Percentiles rank a stretch among this genome's conserved stretches.
phyloP scores from a whole-genome alignment of 495 filamentous ascomycete genomes.

The Penicillium malachiteum region DNA sequence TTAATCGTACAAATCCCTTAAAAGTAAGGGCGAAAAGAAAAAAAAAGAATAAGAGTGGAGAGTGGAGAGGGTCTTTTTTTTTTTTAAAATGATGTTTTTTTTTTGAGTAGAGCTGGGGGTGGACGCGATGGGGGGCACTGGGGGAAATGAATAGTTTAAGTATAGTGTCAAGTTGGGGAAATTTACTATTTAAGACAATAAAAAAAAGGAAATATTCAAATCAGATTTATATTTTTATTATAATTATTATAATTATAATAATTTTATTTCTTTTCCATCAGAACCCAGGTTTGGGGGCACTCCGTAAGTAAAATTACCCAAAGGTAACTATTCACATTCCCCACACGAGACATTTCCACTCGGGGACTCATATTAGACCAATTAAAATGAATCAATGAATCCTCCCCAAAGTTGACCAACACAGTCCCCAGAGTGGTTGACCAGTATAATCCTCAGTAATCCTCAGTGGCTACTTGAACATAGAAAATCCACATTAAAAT shows the following conservation, averaged over 20 bases:
- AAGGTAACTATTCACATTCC: conserved; percentile 9
- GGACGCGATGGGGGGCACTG: conserved; percentile 10
- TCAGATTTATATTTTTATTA: too few species aligned
- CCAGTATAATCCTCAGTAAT: too few species aligned
- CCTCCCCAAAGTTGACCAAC: too few species aligned
- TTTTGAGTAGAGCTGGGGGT: conserved; percentile 6
- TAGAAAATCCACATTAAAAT: too few species aligned
- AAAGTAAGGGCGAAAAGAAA: conserved; percentile 1
- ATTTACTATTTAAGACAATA: too few species aligned
- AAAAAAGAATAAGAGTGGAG: conserved; percentile 8
- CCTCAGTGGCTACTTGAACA: too few species aligned
- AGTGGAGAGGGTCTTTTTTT: conserved; percentile 30
- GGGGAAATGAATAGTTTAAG: conserved; percentile 25
- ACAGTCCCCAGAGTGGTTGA: too few species aligned
- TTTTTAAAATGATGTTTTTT: not conserved
- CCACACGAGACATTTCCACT: conserved; percentile 30
- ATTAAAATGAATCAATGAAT: too few species aligned
- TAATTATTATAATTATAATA: too few species aligned
- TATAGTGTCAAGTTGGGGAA: conserved; percentile 2
- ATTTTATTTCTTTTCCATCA: too few species aligned
- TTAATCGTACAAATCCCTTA: not conserved
- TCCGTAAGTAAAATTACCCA: conserved; percentile 2
- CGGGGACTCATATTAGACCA: not conserved
- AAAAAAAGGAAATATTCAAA: too few species aligned
- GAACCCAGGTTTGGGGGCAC: conserved; percentile 15